A percentile compares a stretch with the other conserved stretches of the same genome.
Evolutionary conservation across 2,329 filamentous ascomycete species (phyloP).

Genomic region (Fusarium caatingaense): DNA sequence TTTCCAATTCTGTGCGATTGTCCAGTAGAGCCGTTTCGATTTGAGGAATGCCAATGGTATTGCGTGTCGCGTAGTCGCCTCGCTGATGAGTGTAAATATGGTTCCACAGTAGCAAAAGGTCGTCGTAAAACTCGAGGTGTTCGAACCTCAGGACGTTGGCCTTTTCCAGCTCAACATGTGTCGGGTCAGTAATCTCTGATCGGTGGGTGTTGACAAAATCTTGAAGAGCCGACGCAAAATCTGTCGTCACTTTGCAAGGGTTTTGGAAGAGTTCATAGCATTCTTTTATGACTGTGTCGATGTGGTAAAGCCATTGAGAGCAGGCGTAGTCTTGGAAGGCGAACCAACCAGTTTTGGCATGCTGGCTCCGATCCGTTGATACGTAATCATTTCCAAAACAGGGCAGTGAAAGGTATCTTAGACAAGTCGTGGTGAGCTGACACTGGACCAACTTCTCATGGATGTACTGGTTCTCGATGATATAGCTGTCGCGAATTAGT

Average conservation of each 20-base stretch:
- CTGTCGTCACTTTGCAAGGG: fast-evolving
- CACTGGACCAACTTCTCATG: background rate
- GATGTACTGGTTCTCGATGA: background rate
- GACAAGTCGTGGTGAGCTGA: background rate
- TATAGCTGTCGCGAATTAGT: background rate
- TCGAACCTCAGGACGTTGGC: fast-evolving
- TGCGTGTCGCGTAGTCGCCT: background rate
- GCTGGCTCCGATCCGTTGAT: background rate
- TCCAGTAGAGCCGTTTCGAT: background rate
- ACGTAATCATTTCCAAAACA: background rate
- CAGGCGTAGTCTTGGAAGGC: slow-evolving; percentile 8
- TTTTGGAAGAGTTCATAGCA: background rate
- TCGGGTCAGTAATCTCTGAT: fast-evolving
- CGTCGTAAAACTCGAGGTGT: fast-evolving
- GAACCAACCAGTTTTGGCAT: background rate
- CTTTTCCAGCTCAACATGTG: fast-evolving
- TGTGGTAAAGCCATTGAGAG: slow-evolving; percentile 1
- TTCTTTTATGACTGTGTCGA: background rate
- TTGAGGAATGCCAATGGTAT: background rate
- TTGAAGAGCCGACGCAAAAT: background rate
- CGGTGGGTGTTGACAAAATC: background rate
- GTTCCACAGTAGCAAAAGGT: background rate
- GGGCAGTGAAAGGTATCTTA: background rate
- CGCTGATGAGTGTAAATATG: slow-evolving; percentile 17
- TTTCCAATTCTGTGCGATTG: background rate